Conservation (phyloP, 192 early-diverging fungal species). For the Linnemannia hyalina region DNA sequence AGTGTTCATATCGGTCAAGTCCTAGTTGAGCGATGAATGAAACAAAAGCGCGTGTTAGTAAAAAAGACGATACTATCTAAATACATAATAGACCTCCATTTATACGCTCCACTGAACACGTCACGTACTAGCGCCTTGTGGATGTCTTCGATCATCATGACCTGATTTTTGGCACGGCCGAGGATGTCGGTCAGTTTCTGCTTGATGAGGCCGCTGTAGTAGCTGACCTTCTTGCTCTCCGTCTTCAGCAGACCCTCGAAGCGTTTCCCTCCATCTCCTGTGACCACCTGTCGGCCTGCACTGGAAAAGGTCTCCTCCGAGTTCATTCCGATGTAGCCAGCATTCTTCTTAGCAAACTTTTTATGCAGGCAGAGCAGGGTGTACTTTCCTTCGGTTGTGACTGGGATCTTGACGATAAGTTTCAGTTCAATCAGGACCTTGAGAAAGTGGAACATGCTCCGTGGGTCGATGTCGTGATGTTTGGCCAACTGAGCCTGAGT, state of each 20-base stretch:
- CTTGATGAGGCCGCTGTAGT: conserved; percentile 69
- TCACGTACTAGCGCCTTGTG: conserved; percentile 66
- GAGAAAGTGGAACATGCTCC: conserved; percentile 72
- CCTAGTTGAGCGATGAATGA: conserved; percentile 18
- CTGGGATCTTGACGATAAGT: conserved; percentile 74
- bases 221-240: conserved; percentile 56
- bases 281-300: conserved; percentile 16
- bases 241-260: conserved; percentile 31
- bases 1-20: conserved; percentile 43
- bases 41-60: neutral
- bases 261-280: conserved; percentile 4
- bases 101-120: neutral
- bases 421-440: conserved; percentile 63
- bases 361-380: conserved; percentile 72
- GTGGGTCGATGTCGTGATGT: conserved; percentile 66
- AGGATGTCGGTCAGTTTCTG: conserved; percentile 68
- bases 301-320: conserved; percentile 24
- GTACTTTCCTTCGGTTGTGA: conserved; percentile 66
- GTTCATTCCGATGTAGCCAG: conserved; percentile 60
- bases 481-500: conserved; percentile 73
- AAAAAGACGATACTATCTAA: neutral
- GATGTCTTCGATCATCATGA: conserved; percentile 69
- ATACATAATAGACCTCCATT: neutral
- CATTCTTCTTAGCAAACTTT: conserved; percentile 64
- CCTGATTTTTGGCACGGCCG: conserved; percentile 59